Evolutionary conservation across 2,329 filamentous ascomycete genomes (phyloP).

Genomic region (Cladorrhinum sp.): DNA sequence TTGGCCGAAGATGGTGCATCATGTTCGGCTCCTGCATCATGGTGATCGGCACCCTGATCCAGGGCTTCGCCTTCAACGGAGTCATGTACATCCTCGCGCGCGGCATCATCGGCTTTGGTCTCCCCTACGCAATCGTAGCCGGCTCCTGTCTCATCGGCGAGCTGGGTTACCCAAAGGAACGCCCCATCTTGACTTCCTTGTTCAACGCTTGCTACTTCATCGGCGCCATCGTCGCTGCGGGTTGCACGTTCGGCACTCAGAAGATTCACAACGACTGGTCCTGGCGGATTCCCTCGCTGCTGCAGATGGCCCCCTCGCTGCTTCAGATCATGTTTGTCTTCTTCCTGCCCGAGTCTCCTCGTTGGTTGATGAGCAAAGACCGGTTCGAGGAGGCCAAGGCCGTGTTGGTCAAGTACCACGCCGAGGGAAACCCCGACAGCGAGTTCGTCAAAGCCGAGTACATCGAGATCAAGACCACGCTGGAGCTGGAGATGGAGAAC

Average conservation of each 20-base stretch:
- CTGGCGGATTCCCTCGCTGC: conserved; percentile 44
- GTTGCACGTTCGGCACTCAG: conserved; percentile 48
- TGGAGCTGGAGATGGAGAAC: conserved; percentile 51
- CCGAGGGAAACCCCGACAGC: conserved; percentile 50
- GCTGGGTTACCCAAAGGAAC: conserved; percentile 58
- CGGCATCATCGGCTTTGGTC: conserved; percentile 58
- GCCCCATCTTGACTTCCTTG: conserved; percentile 55
- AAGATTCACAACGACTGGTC: conserved; percentile 38
- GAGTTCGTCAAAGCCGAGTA: conserved; percentile 58
- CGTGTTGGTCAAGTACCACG: conserved; percentile 35
- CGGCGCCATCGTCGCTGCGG: conserved; percentile 48
- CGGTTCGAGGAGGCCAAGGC: conserved; percentile 27
- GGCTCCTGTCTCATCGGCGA: conserved; percentile 59
- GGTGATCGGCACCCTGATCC: conserved; percentile 53
- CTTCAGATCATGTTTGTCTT: conserved; percentile 41
- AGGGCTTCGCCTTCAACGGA: conserved; percentile 48
- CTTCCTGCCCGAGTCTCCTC: conserved; percentile 30
- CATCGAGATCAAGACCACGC: conserved; percentile 56
- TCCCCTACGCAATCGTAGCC: conserved; percentile 57
- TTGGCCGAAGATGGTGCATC: conserved; percentile 56
- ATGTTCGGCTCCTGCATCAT: conserved; percentile 54
- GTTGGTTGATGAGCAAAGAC: conserved; percentile 30
- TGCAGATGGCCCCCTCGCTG: conserved; percentile 44
- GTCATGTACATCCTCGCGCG: conserved; percentile 59
- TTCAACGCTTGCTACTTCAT: conserved; percentile 60